phyloP scores from a whole-genome alignment of 176 grass and related monocot species.

The Tillandsia leiboldiana region DNA sequence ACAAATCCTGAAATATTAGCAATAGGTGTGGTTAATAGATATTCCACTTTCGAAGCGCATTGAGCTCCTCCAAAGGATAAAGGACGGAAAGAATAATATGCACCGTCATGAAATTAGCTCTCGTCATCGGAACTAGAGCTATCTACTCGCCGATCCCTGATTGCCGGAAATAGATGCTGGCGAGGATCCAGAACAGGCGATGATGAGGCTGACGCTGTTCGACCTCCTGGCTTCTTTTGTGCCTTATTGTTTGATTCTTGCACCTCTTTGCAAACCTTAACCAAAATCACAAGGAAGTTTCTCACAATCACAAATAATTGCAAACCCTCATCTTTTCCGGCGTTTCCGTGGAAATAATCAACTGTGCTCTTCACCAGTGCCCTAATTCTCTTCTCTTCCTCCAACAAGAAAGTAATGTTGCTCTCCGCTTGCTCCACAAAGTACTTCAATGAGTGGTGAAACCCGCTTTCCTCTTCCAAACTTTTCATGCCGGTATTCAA shows the following conservation, averaged over 20 bases:
- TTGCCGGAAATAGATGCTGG: slow-evolving; percentile 52
- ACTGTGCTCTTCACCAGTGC: slow-evolving; percentile 44
- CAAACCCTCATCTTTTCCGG: slow-evolving; percentile 72
- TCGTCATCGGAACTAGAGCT: slow-evolving; percentile 53
- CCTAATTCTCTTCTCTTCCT: slow-evolving; percentile 71
- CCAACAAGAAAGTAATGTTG: slow-evolving; percentile 37
- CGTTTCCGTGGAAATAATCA: slow-evolving; percentile 65
- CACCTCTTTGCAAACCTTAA: slow-evolving; percentile 73
- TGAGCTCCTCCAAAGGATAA: neutral
- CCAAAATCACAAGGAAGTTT: slow-evolving; percentile 68
- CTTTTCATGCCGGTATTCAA: slow-evolving; percentile 59
- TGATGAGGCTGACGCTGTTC: slow-evolving; percentile 17
- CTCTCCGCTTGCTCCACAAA: slow-evolving; percentile 47
- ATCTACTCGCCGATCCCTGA: slow-evolving; percentile 39
- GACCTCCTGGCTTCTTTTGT: slow-evolving; percentile 25
- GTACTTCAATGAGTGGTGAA: slow-evolving; percentile 46
- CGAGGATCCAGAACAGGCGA: slow-evolving; percentile 28
- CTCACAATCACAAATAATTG: slow-evolving; percentile 70
- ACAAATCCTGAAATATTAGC: too few relatives aligned
- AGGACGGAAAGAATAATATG: neutral
- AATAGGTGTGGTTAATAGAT: too few relatives aligned
- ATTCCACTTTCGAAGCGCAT: too few relatives aligned
- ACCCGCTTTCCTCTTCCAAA: slow-evolving; percentile 60
- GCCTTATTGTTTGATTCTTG: slow-evolving; percentile 31
- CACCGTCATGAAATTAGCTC: slow-evolving; percentile 10